Evolutionary conservation across 2,329 filamentous ascomycete species (phyloP), one percentile per base, ranked within the genome.

Genomic region (Pseudonectria buxi): DNA sequence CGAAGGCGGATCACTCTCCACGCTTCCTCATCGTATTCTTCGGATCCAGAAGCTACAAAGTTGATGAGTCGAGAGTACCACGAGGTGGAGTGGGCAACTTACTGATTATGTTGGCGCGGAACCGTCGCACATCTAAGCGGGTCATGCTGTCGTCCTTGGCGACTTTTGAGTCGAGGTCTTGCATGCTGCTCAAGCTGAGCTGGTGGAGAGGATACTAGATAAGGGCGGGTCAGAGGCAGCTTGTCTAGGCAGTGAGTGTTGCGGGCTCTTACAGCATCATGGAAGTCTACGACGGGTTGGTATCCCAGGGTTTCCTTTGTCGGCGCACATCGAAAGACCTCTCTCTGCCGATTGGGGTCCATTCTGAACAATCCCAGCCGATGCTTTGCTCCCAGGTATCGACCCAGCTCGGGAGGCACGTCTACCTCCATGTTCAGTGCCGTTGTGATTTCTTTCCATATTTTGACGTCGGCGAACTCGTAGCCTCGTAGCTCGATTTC

Each of bases 101-200:
- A 79, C 75, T 61, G 46, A 86, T 78, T 24, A 89, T 76, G 49
- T 89, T 88, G 26, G 83, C 74, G 15, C 83, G 72, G 59, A 86
- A 88, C 10, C 81, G 72, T 12, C 72, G 62, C 7, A 74, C 72
- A 37, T 81, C 76, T 1, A 87, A 65, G 18, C 68, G 61, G 18
- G 67, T 64, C 13, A 72, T 53, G 6, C 52, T 51, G 15, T 68
- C 60, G 32, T 69, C 68, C 45, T 69, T 70, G 2, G 70, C 66
- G 7, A 85, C 67, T 30, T 73, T 64, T 3, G 64, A 58, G 40
- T 78, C 74, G 16, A 85, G 67, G 32, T 78, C 70, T 32, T 72
- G 71, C 14, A 86, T 65, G 44, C 78, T 83, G 30, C 71, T 69
- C 13, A 86, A 56, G 46, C 76, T 85, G 33, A 86, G 60, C 28